Base-by-base conservation (phyloP, 441 rosid genomes). In the Hura crepitans region DNA sequence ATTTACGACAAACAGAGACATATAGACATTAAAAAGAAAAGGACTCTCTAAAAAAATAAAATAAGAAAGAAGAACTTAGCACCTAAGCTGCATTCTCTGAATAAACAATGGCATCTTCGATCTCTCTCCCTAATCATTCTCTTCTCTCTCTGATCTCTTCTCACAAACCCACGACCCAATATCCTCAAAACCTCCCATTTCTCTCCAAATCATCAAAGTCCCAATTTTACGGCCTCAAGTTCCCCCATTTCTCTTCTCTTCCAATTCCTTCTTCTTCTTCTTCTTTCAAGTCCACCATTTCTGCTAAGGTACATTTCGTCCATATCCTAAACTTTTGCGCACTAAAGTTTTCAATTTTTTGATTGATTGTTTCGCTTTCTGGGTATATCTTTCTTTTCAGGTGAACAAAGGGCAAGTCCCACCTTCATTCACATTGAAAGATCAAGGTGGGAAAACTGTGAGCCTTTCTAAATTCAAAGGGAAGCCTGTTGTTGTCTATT, bases 401-500 rank as follows among this genome's bases (percentile, higher is more conserved):
- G 99, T 82, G 77, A 94, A 73, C 79, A 90, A 89, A 75, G 97
- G 97, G 18, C 82, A 83, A 66, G 84, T 30, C 35, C 91, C 99
- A 15, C 94, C 97, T 27, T 23, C 83, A 20, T 90, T 94, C 84
- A 84, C 91, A 39, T 77, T 91, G 82, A 91, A 86, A 77, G 92
- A 94, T 81, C 99, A 91, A 73, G 93, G 90, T 5, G 97, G 99
- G 33, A 91, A 72, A 78, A 75, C 60, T 11, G 92, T 94, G 70
- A 87, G 75, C 77, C 89, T 94, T 28, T 77, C 87, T 42, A 83
- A 87, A 75, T 90, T 83, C 70, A 90, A 91, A 84, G 97, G 99
- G 75, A 94, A 89, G 88, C 97, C 97, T 42, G 91, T 90, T 67
- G 90, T 89, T 67, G 77, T 94, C 72, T 94, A 94, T 69, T 94